Base-by-base conservation (phyloP, 306 rosid species). In the Rubus idaeus region DNA sequence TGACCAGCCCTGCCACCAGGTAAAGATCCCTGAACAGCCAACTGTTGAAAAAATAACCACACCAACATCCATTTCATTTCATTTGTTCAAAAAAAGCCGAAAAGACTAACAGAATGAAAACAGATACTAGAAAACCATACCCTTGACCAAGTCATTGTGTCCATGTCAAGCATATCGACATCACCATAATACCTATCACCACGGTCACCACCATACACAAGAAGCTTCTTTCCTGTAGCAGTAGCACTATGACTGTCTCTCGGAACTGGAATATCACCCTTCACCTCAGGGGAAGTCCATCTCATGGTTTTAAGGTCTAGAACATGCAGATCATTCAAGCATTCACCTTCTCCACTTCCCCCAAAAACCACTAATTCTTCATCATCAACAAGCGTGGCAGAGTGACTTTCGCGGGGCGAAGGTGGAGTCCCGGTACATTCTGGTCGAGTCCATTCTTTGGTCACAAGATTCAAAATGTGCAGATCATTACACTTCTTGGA, bases 1-100 rank as follows among this genome's bases (percentile, higher is more conserved):
- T 95, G 99, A 58, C 99, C 99, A 1, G 99, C 99, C 63, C 99
- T 84, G 40, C 85, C 91, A 21, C 97, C 97, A 0, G 99, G 99
- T 4, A 93, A 88, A 86, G 89, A 87, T 71, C 97, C 99, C 81
- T 88, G 97, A 84, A 88, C 90, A 42, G 86, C 83, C 86, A 95
- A 69, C 99, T 95, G 88, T 63, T 51, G 70, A 80, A 55, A 76
- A 30, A 76, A 66, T 55, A 78, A 80, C 16, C 57, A 52, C 61
- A 74, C 26, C 51, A 50, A 37, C 77, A 49, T 75, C 70, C 17
- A 68, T 45, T 77, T 51, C 67, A 42, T 26, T 73, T 5, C 64
- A 72, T 11, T 45, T 72, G 47, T 40, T 3, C 41, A 72, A 18
- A 44, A 44, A 30, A 30, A 30, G 35, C 35, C 35, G 35, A 30